Percentiles rank a stretch among this genome's conserved stretches.
These are phyloP conservation scores for Capronia epimyces DNA, from an alignment of 2,329 filamentous ascomycete species.

Conservation along the genomic window DNA sequence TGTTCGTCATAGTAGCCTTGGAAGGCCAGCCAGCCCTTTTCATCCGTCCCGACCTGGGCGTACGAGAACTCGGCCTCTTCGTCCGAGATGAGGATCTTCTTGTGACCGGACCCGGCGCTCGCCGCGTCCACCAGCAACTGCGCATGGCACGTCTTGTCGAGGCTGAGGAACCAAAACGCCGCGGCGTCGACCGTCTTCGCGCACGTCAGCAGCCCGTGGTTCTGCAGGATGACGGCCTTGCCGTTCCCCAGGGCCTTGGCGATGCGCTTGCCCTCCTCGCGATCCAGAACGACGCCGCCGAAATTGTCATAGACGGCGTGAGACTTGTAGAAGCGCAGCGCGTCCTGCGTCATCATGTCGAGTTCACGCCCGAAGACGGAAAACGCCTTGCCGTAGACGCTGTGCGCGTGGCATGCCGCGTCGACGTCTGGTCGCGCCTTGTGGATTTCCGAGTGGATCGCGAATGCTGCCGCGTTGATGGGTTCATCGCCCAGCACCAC, in stretches of 20 bases:
- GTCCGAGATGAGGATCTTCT: constrained; percentile 29
- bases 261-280: constrained; percentile 49
- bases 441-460: constrained; percentile 44
- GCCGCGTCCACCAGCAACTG: constrained; percentile 41
- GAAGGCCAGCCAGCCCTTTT: constrained; percentile 51
- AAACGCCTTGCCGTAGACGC: constrained; percentile 45
- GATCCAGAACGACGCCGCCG: constrained; percentile 49
- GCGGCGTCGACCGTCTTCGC: constrained; percentile 48
- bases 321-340: constrained; percentile 37
- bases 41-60: constrained; percentile 34
- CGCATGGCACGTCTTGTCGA: constrained; percentile 41
- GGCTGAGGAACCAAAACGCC: constrained; percentile 51
- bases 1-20: constrained; percentile 52
- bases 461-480: constrained; percentile 46
- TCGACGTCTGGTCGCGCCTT: constrained; percentile 51
- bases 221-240: constrained; percentile 52
- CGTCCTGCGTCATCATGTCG: constrained; percentile 48
- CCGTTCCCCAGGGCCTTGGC: constrained; percentile 44
- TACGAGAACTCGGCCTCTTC: constrained; percentile 29
- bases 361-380: constrained; percentile 43
- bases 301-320: constrained; percentile 44
- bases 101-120: constrained; percentile 35
- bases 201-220: constrained; percentile 52
- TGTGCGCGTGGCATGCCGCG: constrained; percentile 39
- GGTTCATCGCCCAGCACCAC: constrained; percentile 39